Evolutionary conservation across 768 basidiomycete genomes (phyloP), one percentile per base, ranked within the genome.

Genomic region (Mrakia hoshinonis): DNA sequence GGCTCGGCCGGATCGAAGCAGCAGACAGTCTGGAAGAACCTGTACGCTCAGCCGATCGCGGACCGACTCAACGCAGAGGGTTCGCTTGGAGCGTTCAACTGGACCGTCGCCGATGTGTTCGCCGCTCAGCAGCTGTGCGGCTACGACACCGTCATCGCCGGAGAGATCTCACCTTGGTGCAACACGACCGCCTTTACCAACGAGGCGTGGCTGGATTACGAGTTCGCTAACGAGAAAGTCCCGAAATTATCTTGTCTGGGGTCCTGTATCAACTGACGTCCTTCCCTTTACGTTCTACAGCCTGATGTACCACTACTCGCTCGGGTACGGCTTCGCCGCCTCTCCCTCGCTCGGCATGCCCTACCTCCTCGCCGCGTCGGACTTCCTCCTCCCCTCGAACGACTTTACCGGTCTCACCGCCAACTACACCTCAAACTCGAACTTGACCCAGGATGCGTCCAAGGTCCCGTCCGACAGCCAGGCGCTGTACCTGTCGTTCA

Each of bases 221-320:
- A 65, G 39, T 65, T 46, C 48, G 64, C 64, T 24, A 65, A 65
- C 64, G 64, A 65, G 61, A 34, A 15, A 63, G 61, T 63, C 7
- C 20, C 7, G 4, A 61, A 29, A 29, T 7, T n/a, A n/a, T n/a
- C n/a, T n/a, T n/a, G n/a, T n/a, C n/a, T n/a, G n/a, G n/a, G n/a
- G n/a, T n/a, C n/a, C n/a, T n/a, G n/a, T n/a, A n/a, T n/a, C n/a
- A n/a, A 43, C 43, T 43, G 43, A 43, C 43, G 43, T 43, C 15
- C 43, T 43, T 43, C 15, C 43, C 15, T 15, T 43, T 43, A 15
- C 43, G 15, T 15, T 43, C 7, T 43, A 6, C 61, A 63, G 61
- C 43, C 48, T 65, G 13, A 65, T 47, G 64, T 65, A 65, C 24
- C 64, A 65, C 46, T 65, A 65, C 39, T 47, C 43, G 6, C 29